These are phyloP conservation scores for Fusarium sterilihyphosum DNA, from an alignment of 2,329 filamentous ascomycete genomes.

Conservation along the genomic window DNA sequence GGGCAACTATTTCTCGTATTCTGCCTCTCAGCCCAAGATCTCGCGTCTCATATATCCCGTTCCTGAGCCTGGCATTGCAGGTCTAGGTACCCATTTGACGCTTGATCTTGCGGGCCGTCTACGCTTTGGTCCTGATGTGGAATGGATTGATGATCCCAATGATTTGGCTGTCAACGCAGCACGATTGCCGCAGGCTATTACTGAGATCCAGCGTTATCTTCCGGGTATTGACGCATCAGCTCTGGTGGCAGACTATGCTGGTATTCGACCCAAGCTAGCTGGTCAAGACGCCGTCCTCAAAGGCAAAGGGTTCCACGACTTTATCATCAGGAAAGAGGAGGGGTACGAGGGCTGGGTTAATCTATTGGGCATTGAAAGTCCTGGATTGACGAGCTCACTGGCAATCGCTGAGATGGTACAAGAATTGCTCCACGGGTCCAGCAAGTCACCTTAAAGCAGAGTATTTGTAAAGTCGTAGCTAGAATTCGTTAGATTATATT, in stretches of 20 bases:
- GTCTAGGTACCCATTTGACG: constrained; percentile 92
- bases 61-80: constrained; percentile 81
- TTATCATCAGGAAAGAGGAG: constrained; percentile 80
- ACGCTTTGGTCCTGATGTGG: constrained; percentile 93
- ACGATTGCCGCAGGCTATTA: constrained; percentile 73
- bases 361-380: constrained; percentile 91
- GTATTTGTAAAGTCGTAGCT: neutral
- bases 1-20: constrained; percentile 93
- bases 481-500: neutral
- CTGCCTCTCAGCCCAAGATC: constrained; percentile 69
- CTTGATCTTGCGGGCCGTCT: constrained; percentile 86
- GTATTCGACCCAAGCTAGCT: constrained; percentile 87
- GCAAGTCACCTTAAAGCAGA: neutral
- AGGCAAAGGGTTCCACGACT: constrained; percentile 82
- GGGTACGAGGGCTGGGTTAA: constrained; percentile 88
- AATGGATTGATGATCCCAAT: constrained; percentile 81
- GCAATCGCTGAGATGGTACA: constrained; percentile 84
- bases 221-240: constrained; percentile 74
- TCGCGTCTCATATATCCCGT: constrained; percentile 87
- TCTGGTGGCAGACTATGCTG: constrained; percentile 85
- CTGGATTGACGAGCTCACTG: constrained; percentile 86
- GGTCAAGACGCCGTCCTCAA: constrained; percentile 66
- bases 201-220: constrained; percentile 81
- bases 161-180: constrained; percentile 75
- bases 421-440: constrained; percentile 56